phyloP scores from a whole-genome alignment of 495 filamentous ascomycete species.

The Penicillium tannophilum region DNA sequence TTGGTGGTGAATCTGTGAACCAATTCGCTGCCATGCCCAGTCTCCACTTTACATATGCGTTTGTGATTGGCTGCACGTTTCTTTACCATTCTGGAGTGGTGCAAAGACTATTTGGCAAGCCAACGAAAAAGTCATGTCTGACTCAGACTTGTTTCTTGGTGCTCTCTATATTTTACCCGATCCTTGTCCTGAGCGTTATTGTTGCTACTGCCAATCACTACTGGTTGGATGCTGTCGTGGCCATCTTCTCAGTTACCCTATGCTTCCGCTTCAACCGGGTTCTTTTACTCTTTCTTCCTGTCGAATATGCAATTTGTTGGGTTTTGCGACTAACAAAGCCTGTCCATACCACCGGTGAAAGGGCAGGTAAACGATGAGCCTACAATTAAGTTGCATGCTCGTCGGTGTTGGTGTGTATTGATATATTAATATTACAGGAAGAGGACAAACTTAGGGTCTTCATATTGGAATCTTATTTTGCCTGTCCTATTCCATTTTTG shows the following conservation, averaged over 20 bases:
- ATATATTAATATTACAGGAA: too few relatives aligned
- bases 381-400: too few relatives aligned
- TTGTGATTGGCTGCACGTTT: constrained; percentile 61
- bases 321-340: constrained; percentile 59
- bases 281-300: constrained; percentile 55
- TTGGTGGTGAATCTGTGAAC: constrained; percentile 59
- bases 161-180: constrained; percentile 57
- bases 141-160: constrained; percentile 47
- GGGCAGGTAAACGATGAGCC: not conserved
- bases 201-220: constrained; percentile 70
- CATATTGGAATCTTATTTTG: too few relatives aligned
- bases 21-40: constrained; percentile 60
- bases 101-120: constrained; percentile 41
- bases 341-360: constrained; percentile 52
- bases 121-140: constrained; percentile 34
- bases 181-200: constrained; percentile 61
- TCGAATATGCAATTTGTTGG: constrained; percentile 60
- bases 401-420: too few relatives aligned
- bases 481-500: too few relatives aligned
- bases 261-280: constrained; percentile 55
- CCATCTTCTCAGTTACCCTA: constrained; percentile 52
- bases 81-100: constrained; percentile 61
- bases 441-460: too few relatives aligned
- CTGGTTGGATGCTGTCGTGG: constrained; percentile 61
- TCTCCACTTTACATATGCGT: constrained; percentile 62